A percentile compares a stretch with the other conserved stretches of the same genome.
Conservation (phyloP, 2,329 filamentous ascomycete genomes). For the Coniochaeta sp. region DNA sequence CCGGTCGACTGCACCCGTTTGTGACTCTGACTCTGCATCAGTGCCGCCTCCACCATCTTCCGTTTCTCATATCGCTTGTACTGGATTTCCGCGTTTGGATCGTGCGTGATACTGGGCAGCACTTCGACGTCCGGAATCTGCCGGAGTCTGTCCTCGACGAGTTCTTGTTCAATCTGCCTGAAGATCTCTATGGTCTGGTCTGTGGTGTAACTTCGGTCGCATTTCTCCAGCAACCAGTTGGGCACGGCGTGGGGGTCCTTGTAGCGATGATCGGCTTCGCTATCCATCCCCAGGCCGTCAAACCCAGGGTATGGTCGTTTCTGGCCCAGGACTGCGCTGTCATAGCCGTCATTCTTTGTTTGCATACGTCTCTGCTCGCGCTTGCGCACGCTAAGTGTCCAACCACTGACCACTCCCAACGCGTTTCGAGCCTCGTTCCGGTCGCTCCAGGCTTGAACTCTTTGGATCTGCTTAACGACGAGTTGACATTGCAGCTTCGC, state of each 20-base stretch:
- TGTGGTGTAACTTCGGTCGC: background rate
- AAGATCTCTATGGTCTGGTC: background rate
- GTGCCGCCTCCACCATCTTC: background rate
- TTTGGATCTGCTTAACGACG: slow-evolving; percentile 52
- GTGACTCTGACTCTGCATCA: background rate
- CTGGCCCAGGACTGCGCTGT: slow-evolving; percentile 7
- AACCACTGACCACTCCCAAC: slow-evolving; percentile 44
- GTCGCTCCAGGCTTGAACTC: slow-evolving; percentile 56
- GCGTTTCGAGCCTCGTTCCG: slow-evolving; percentile 29
- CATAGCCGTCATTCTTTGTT: background rate
- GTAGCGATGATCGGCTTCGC: background rate
- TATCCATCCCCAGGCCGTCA: slow-evolving; percentile 6
- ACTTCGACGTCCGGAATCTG: background rate
- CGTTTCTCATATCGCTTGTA: background rate
- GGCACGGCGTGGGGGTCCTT: background rate
- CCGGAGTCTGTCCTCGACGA: background rate
- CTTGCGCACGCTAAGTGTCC: slow-evolving; percentile 56
- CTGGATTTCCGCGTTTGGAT: background rate
- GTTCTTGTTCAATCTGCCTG: background rate
- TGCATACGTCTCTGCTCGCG: slow-evolving; percentile 48
- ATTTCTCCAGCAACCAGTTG: background rate
- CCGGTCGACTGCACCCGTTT: background rate
- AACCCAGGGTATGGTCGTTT: slow-evolving; percentile 23
- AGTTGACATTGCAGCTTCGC: slow-evolving; percentile 56
- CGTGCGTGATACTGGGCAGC: background rate